Percentiles rank a stretch among this genome's conserved stretches.
Evolutionary conservation across 257 asterid genomes (phyloP).

Genomic region (Misopates orontium): DNA sequence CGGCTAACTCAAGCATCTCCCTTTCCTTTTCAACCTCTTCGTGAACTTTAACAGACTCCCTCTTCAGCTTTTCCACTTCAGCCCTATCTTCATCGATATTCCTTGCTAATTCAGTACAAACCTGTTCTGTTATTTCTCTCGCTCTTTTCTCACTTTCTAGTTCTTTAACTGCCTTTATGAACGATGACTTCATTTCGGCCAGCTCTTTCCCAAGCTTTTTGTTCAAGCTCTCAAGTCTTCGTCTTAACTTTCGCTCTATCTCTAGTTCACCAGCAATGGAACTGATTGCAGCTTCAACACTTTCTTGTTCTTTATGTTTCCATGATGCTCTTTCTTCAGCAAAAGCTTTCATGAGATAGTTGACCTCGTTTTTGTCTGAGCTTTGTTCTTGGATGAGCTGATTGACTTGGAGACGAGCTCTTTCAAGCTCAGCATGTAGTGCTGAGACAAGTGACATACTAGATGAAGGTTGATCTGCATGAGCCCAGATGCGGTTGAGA

Average conservation of each 20-base stretch:
- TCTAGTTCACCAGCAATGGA: conserved; percentile 67
- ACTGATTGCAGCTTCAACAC: conserved; percentile 37
- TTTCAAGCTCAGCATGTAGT: conserved; percentile 89
- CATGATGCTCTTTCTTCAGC: conserved; percentile 87
- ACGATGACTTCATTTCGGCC: conserved; percentile 57
- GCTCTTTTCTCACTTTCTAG: conserved; percentile 78
- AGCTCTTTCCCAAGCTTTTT: conserved; percentile 77
- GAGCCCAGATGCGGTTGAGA: conserved; percentile 81
- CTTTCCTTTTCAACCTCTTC: background rate
- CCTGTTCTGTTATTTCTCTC: conserved; percentile 67
- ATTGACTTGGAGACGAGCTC: conserved; percentile 87
- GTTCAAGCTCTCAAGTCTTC: conserved; percentile 76
- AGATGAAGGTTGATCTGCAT: conserved; percentile 76
- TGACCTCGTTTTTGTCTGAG: conserved; percentile 54
- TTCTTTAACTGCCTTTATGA: conserved; percentile 60
- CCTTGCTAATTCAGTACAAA: conserved; percentile 65
- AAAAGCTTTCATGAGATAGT: conserved; percentile 65
- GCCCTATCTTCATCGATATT: conserved; percentile 52
- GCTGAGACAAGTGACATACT: conserved; percentile 84
- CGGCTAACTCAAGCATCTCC: background rate
- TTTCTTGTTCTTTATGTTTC: conserved; percentile 62
- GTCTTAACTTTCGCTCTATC: conserved; percentile 68
- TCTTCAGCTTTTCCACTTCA: conserved; percentile 41
- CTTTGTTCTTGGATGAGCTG: conserved; percentile 78
- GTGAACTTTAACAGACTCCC: conserved; percentile 43